phyloP scores from a whole-genome alignment of 140 eudicot species.

The Artemisia princeps region DNA sequence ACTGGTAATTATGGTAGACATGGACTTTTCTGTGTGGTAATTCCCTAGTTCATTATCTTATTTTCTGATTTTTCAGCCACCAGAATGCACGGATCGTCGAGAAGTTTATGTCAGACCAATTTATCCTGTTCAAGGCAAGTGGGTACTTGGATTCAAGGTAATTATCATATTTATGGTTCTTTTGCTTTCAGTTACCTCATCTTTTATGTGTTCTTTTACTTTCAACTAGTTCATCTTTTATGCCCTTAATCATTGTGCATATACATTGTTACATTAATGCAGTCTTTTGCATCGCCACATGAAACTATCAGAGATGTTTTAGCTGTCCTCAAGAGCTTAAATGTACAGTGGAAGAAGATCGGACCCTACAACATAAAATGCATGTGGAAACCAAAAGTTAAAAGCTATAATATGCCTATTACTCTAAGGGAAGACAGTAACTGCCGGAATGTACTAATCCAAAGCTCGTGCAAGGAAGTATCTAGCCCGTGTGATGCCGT shows the following conservation, averaged over 20 bases:
- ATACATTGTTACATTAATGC: slow-evolving; percentile 17
- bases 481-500: slow-evolving; percentile 28
- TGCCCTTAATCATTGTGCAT: not conserved
- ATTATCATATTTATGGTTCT: slow-evolving; percentile 10
- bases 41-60: not conserved
- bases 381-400: slow-evolving; percentile 38
- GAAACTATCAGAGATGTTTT: slow-evolving; percentile 51
- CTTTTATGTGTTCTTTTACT: slow-evolving; percentile 3
- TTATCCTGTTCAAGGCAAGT: slow-evolving; percentile 28
- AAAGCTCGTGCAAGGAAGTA: slow-evolving; percentile 16
- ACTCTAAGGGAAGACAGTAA: slow-evolving; percentile 27
- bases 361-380: slow-evolving; percentile 67
- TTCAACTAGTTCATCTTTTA: not conserved
- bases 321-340: slow-evolving; percentile 38
- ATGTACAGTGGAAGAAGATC: slow-evolving; percentile 60
- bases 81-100: slow-evolving; percentile 29
- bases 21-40: not conserved
- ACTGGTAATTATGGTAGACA: no score
- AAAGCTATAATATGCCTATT: slow-evolving; percentile 17
- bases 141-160: slow-evolving; percentile 65
- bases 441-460: slow-evolving; percentile 19
- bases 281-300: slow-evolving; percentile 54
- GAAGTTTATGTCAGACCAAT: slow-evolving; percentile 37
- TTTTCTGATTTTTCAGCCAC: slow-evolving; percentile 20
- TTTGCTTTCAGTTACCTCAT: slow-evolving; percentile 3